Evolutionary conservation across 208 protist species (phyloP).

Genomic region (Herpetomonas muscarum): DNA sequence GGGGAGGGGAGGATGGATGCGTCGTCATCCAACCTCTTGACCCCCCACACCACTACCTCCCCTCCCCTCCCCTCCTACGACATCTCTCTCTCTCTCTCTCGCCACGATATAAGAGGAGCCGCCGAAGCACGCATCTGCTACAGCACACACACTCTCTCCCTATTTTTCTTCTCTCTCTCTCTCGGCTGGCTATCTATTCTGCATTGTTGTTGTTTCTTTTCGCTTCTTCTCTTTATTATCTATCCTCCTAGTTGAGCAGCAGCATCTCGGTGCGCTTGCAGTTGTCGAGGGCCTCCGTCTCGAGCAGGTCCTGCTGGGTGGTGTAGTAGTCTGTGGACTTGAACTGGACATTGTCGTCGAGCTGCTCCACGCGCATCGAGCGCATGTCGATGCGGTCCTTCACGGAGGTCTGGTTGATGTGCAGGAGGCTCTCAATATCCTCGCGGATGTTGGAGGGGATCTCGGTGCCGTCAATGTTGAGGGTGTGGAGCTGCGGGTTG

Average conservation of each 20-base stretch:
- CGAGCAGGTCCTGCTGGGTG: constrained; percentile 43
- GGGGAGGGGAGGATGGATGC: too few species aligned
- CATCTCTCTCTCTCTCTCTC: too few species aligned
- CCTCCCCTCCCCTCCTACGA: too few species aligned
- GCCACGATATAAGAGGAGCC: too few species aligned
- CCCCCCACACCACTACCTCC: too few species aligned
- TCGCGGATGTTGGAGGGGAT: constrained; percentile 63
- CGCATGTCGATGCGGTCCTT: constrained; percentile 53
- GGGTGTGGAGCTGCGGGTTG: constrained; percentile 68
- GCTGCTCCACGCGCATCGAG: constrained; percentile 31
- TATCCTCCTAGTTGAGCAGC: too few species aligned
- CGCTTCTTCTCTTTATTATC: not conserved
- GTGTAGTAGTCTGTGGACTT: constrained; percentile 68
- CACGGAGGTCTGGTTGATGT: constrained; percentile 72
- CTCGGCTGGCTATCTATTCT: too few species aligned
- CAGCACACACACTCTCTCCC: not conserved
- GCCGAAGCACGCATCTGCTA: not conserved
- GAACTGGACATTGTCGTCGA: constrained; percentile 66
- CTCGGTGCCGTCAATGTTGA: constrained; percentile 49
- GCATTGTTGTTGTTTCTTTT: too few species aligned
- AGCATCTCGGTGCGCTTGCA: constrained; percentile 28
- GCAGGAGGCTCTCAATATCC: constrained; percentile 69
- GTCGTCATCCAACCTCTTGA: too few species aligned
- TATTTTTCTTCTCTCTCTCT: too few species aligned
- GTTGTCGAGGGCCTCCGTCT: constrained; percentile 36